Evolutionary conservation across 345 rosid species (phyloP).

Genomic region (Euphorbia tirucalli): DNA sequence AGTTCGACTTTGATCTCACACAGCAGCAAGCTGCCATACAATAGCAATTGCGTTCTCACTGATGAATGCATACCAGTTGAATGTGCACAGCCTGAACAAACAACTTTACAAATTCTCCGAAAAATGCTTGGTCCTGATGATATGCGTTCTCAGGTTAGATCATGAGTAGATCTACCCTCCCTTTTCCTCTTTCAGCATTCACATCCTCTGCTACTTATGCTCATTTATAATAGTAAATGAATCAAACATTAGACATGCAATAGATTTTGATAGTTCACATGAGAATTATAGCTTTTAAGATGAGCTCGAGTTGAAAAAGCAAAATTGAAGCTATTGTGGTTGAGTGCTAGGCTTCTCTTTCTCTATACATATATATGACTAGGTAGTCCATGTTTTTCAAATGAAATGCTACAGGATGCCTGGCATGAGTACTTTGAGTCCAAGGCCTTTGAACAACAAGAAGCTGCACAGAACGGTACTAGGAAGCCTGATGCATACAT

Average conservation of each 20-base stretch:
- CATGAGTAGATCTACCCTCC: neutral
- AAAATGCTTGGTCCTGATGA: slow-evolving; percentile 97
- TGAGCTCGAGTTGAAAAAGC: neutral
- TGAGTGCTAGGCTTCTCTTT: neutral
- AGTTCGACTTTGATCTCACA: slow-evolving; percentile 43
- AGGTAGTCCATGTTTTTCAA: slow-evolving; percentile 13
- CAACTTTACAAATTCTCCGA: slow-evolving; percentile 88
- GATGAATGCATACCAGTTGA: slow-evolving; percentile 96
- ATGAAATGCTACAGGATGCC: slow-evolving; percentile 72
- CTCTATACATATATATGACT: neutral
- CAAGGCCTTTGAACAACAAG: slow-evolving; percentile 97
- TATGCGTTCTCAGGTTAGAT: slow-evolving; percentile 86
- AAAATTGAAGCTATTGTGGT: slow-evolving; percentile 7
- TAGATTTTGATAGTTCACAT: neutral
- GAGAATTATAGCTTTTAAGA: neutral
- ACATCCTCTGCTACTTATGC: neutral
- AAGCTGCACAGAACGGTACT: slow-evolving; percentile 95
- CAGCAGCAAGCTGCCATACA: slow-evolving; percentile 99
- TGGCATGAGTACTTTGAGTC: slow-evolving; percentile 99
- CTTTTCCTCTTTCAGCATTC: slow-evolving; percentile 1
- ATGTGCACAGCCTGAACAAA: slow-evolving; percentile 99
- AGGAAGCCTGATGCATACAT: slow-evolving; percentile 96
- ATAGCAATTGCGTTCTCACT: slow-evolving; percentile 98
- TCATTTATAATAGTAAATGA: neutral
- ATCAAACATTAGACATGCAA: neutral